Conservation (phyloP, 371 early-diverging fungal genomes). For the Mortierella polycephala region DNA sequence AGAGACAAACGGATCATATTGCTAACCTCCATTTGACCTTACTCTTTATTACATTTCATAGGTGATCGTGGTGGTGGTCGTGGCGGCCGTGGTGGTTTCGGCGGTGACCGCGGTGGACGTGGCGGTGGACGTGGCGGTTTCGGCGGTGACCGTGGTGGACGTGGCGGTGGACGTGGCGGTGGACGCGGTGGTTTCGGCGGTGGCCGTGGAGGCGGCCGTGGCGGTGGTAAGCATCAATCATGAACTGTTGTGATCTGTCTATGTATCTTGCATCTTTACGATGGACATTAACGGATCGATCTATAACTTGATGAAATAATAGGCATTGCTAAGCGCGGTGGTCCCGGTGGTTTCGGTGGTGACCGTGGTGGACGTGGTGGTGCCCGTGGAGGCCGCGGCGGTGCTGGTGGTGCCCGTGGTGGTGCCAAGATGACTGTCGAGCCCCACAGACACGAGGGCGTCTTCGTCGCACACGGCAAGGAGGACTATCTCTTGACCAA, state of each 20-base stretch:
- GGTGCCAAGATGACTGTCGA: conserved; percentile 95
- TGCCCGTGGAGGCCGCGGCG: conserved; percentile 70
- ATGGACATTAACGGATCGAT: too few species aligned
- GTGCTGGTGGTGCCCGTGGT: conserved; percentile 56
- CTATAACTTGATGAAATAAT: background rate
- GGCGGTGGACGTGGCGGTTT: conserved; percentile 52
- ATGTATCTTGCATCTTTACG: conserved; percentile 23
- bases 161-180: conserved; percentile 23
- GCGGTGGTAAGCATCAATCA: conserved; percentile 56
- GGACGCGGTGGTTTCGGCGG: conserved; percentile 53
- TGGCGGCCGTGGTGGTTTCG: conserved; percentile 44
- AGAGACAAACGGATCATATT: too few species aligned
- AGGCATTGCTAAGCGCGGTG: conserved; percentile 60
- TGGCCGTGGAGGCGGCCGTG: conserved; percentile 61
- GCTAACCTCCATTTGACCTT: background rate
- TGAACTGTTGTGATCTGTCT: conserved; percentile 18
- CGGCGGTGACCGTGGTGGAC: conserved; percentile 37
- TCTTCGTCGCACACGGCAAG: conserved; percentile 99
- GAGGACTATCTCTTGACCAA: conserved; percentile 99
- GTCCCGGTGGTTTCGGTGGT: conserved; percentile 61
- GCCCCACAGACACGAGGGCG: conserved; percentile 97
- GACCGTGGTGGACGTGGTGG: conserved; percentile 63
- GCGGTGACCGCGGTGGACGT: conserved; percentile 29
- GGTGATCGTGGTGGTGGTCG: conserved; percentile 59
- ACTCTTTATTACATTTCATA: conserved; percentile 11